Evolutionary conservation across 345 rosid species (phyloP).

Genomic region (Dipteronia dyeriana): DNA sequence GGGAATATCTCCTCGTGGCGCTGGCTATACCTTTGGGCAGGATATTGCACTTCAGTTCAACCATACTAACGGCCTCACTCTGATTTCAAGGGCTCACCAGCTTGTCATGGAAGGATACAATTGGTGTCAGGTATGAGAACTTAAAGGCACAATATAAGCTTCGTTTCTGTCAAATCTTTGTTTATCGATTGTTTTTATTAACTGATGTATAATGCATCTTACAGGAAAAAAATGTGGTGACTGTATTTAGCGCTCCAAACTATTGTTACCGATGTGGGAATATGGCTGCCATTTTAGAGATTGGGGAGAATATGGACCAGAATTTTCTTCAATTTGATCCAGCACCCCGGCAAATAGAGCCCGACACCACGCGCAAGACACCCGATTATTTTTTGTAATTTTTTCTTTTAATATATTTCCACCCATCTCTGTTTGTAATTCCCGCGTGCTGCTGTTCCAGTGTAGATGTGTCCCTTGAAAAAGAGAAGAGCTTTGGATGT

Average conservation of each 20-base stretch:
- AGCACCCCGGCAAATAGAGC: constrained; percentile 90
- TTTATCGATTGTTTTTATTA: background rate
- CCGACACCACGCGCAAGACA: constrained; percentile 91
- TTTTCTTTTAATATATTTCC: constrained; percentile 15
- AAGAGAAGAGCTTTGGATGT: constrained; percentile 38
- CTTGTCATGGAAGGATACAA: constrained; percentile 97
- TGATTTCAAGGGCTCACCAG: constrained; percentile 95
- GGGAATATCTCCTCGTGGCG: constrained; percentile 99
- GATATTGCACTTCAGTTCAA: constrained; percentile 88
- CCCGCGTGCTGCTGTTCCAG: constrained; percentile 31
- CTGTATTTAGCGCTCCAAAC: constrained; percentile 95
- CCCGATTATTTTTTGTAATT: constrained; percentile 97
- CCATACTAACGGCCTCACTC: constrained; percentile 79
- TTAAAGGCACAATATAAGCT: background rate
- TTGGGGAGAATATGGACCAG: constrained; percentile 95
- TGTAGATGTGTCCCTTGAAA: constrained; percentile 51
- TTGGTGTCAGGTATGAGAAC: constrained; percentile 80
- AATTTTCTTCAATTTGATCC: constrained; percentile 95
- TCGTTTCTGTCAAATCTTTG: background rate
- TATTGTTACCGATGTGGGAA: constrained; percentile 95
- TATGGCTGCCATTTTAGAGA: constrained; percentile 96
- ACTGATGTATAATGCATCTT: constrained; percentile 1
- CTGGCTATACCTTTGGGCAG: constrained; percentile 94
- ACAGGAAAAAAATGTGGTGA: constrained; percentile 88
- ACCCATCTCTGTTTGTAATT: constrained; percentile 41